Evolutionary conservation across 305 asterid genomes (phyloP), one percentile per base, ranked within the genome.

Genomic region (Fraxinus sp.): DNA sequence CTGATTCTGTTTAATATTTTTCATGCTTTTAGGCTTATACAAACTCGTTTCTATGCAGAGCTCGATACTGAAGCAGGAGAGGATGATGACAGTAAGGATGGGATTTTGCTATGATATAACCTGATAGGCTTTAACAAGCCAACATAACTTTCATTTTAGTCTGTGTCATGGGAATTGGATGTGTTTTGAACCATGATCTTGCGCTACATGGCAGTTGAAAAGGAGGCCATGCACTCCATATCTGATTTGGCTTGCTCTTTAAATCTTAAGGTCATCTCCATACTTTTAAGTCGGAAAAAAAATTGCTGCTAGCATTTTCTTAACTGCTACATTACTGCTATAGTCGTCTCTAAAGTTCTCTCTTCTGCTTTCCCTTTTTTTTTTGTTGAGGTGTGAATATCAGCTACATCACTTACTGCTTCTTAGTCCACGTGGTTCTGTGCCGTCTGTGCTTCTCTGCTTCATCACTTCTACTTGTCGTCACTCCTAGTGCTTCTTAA

Each of bases 341-440:
- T 77, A 9, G 64, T 46, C 78, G 32, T 79, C 33, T 28, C 4
- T 78, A 33, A 20, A 39, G 36, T 66, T 72, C 37, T 72, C 59
- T 80, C 84, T 79, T 46, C 62, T 55, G 41, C 14, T 33, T 33
- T 76, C 74, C 10, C 7, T 79, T 79, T 83, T 57, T 33, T 5
- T 80, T 73, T 83, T 83, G 80, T 80, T 80, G 88, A 86, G 84
- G 88, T 83, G 79, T 72, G 85, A 57, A 35, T 83, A 37, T 71
- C 80, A 74, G 86, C 86, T 82, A 80, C 72, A 81, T 79, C 81
- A 41, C 81, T 79, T 66, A 79, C 79, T 76, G 81, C 88, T 44
- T 74, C 86, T 82, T 82, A 79, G 83, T 82, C 80, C 78, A 20
- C 78, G 3, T 33, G 84, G 81, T 79, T 39, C 77, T 33, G 80